Base-by-base conservation (phyloP, 805 yeast species). In the Debaryomyces tyrocola region DNA sequence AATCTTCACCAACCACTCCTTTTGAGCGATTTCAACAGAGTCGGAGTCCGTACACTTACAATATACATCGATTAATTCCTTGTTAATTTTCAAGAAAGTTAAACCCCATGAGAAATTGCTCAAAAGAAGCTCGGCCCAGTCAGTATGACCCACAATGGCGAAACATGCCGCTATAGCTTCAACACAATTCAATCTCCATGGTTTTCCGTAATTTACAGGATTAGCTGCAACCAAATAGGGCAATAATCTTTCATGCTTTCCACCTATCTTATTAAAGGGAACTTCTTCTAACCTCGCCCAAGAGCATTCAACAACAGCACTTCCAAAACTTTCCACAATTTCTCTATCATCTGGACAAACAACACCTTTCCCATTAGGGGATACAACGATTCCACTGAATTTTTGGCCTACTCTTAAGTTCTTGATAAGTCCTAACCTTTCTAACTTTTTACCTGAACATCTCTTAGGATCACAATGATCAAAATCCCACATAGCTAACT, bases 391-490 rank as follows among this genome's bases (percentile, higher is more conserved):
- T 6, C 99, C 99, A 48, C 79, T 84, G 59, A 89, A 92, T 66
- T 90, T 92, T 62, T 91, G 97, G 0, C 99, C 99, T n/a, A 94
- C 81, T 49, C 95, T 72, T 50, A 94, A 63, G 44, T 81, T 80
- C 50, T 82, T 81, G 42, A 94, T 91, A 17, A 90, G 67, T 0
- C 98, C 98, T 17, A 92, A 66, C 45, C 98, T 75, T 59, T 90
- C 97, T 27, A 94, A 74, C 63, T 90, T 91, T 70, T 94, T 94
- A 15, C 99, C 99, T 54, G 95, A 85, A 63, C 99, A 94, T 61
- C 97, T 78, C 62, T 94, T 94, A 1, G 99, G 99, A 67, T 94
- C 99, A 70, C 99, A 94, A 62, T 94, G 99, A 54, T 91, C 96
- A 61, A 94, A 94, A 64, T 94, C 99, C 97, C 99, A 92, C 99